Conservation (phyloP, 2,329 filamentous ascomycete species). For the Pseudohalonectria lignicola region DNA sequence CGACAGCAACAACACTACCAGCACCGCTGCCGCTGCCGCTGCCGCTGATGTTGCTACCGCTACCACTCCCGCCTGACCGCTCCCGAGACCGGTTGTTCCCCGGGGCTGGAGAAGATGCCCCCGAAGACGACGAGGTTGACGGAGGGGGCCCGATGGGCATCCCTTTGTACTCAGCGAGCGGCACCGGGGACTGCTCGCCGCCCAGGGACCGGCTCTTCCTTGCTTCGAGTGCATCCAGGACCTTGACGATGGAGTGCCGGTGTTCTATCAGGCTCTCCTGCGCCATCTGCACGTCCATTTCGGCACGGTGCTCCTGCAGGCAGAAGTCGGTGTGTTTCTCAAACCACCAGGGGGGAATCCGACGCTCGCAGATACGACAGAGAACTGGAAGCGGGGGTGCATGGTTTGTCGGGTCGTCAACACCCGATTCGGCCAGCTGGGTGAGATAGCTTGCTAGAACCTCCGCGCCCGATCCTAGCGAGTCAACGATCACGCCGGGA, state of each 20-base stretch:
- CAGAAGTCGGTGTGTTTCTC: conserved; percentile 98
- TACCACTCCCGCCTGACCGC: conserved; percentile 35
- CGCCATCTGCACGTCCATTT: conserved; percentile 95
- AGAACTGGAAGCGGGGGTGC: conserved; percentile 76
- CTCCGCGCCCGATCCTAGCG: conserved; percentile 87
- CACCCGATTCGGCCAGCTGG: conserved; percentile 70
- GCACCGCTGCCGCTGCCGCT: too few species aligned
- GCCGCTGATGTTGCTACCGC: too few species aligned
- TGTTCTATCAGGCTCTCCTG: conserved; percentile 90
- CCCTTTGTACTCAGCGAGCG: conserved; percentile 76
- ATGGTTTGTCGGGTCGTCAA: conserved; percentile 63
- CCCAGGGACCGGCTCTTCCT: conserved; percentile 54
- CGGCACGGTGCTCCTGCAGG: conserved; percentile 87
- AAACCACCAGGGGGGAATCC: conserved; percentile 99
- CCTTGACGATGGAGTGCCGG: conserved; percentile 86
- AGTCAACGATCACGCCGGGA: conserved; percentile 79
- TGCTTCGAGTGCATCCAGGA: conserved; percentile 83
- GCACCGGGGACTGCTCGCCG: conserved; percentile 39
- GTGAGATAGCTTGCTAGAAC: conserved; percentile 91
- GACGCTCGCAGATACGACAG: conserved; percentile 93
- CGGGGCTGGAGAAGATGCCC: conserved; percentile 52
- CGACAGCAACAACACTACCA: too few species aligned
- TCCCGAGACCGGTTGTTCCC: conserved; percentile 66
- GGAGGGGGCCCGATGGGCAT: conserved; percentile 68
- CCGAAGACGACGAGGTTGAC: conserved; percentile 31